Conservation (phyloP, 192 early-diverging fungal genomes). For the Phycomyces blakesleeanus region DNA sequence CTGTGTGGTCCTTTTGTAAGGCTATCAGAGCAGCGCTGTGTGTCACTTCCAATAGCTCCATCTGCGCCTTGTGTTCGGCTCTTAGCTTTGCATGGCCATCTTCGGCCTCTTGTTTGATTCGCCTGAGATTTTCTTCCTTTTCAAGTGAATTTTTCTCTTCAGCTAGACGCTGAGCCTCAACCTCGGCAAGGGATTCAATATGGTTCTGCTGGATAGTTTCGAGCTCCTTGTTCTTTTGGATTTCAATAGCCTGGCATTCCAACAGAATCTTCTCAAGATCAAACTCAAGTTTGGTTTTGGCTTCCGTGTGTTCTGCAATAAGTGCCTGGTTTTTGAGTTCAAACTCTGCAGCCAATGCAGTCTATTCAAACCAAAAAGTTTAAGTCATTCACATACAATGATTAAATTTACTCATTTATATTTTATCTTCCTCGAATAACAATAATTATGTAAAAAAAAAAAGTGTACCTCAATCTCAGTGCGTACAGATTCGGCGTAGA, state of each 20-base stretch:
- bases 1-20: neutral
- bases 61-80: neutral
- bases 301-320: conserved; percentile 4
- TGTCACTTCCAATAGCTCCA: neutral
- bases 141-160: neutral
- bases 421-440: no score
- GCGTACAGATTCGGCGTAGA: conserved; percentile 9
- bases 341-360: conserved; percentile 9
- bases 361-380: no score
- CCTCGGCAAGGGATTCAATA: neutral
- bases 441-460: neutral
- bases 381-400: no score
- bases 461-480: conserved; percentile 9
- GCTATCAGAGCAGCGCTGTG: neutral
- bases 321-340: conserved; percentile 18
- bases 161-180: neutral
- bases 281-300: neutral
- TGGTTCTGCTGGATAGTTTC: neutral
- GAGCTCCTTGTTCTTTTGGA: neutral
- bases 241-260: neutral
- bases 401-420: no score
- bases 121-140: neutral
- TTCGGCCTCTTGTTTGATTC: neutral
- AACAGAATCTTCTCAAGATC: neutral
- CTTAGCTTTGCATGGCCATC: neutral